phyloP scores from a whole-genome alignment of 2,329 filamentous ascomycete species.

The Ophiostoma novo-ulmi region DNA sequence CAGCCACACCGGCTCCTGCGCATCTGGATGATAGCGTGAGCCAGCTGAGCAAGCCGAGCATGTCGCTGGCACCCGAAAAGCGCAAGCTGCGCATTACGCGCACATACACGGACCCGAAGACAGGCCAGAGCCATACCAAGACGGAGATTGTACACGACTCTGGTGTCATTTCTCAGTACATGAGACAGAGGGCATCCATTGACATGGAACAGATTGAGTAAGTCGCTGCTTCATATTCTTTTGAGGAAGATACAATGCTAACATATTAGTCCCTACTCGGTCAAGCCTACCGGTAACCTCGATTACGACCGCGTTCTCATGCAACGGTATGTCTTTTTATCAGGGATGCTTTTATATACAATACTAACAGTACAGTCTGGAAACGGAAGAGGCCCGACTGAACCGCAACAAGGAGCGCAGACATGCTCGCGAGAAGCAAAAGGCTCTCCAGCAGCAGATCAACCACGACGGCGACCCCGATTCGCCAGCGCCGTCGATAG shows the following conservation, averaged over 20 bases:
- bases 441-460: slow-evolving; percentile 53
- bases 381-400: slow-evolving; percentile 71
- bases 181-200: slow-evolving; percentile 69
- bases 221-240: slow-evolving; percentile 30
- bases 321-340: slow-evolving; percentile 32
- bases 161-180: slow-evolving; percentile 83
- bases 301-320: slow-evolving; percentile 60
- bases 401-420: slow-evolving; percentile 88
- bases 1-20: slow-evolving; percentile 31
- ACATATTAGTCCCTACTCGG: slow-evolving; percentile 48
- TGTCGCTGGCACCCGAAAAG: slow-evolving; percentile 60
- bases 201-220: slow-evolving; percentile 66
- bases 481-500: slow-evolving; percentile 47
- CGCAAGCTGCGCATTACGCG: slow-evolving; percentile 71
- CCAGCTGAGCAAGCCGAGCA: slow-evolving; percentile 65
- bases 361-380: slow-evolving; percentile 35
- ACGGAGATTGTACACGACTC: slow-evolving; percentile 70
- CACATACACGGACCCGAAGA: slow-evolving; percentile 47
- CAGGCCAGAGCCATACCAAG: slow-evolving; percentile 57
- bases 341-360: neutral
- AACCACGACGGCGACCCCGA: slow-evolving; percentile 41
- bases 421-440: slow-evolving; percentile 85
- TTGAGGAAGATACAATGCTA: neutral
- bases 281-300: slow-evolving; percentile 60
- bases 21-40: slow-evolving; percentile 70